Percentiles rank a stretch among this genome's conserved stretches.
Conservation (phyloP, 192 early-diverging fungal species). For the Entomortierella parvispora region DNA sequence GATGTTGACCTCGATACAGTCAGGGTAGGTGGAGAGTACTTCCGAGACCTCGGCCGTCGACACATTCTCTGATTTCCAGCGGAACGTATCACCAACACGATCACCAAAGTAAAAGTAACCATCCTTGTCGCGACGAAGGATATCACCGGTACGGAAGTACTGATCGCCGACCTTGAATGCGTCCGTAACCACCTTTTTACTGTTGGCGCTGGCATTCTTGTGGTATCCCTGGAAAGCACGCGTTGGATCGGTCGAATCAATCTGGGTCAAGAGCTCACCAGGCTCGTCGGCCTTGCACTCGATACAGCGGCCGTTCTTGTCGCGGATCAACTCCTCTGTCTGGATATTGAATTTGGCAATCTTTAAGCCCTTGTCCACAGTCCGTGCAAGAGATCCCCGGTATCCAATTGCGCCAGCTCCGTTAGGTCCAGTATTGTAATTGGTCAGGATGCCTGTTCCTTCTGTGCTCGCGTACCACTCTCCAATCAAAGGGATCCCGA, state of each 20-base stretch:
- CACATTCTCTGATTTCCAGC: slow-evolving; percentile 76
- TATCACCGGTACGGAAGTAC: slow-evolving; percentile 71
- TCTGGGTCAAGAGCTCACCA: slow-evolving; percentile 61
- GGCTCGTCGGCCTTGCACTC: slow-evolving; percentile 57
- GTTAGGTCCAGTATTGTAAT: slow-evolving; percentile 60
- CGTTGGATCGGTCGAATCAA: slow-evolving; percentile 37
- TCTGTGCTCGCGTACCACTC: slow-evolving; percentile 80
- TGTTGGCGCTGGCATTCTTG: slow-evolving; percentile 62
- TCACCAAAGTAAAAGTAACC: slow-evolving; percentile 75
- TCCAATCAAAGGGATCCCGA: slow-evolving; percentile 66
- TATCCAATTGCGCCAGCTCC: slow-evolving; percentile 74
- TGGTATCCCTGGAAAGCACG: slow-evolving; percentile 60
- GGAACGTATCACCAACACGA: slow-evolving; percentile 78
- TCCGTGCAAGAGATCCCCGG: slow-evolving; percentile 54
- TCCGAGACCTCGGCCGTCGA: slow-evolving; percentile 71
- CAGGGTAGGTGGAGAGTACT: slow-evolving; percentile 63
- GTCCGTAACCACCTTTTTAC: slow-evolving; percentile 63
- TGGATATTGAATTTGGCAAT: slow-evolving; percentile 68
- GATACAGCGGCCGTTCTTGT: slow-evolving; percentile 64
- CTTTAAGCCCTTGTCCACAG: slow-evolving; percentile 52
- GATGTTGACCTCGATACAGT: slow-evolving; percentile 70
- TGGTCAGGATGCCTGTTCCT: slow-evolving; percentile 60
- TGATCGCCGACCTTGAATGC: slow-evolving; percentile 73
- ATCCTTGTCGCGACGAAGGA: slow-evolving; percentile 62
- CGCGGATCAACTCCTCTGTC: slow-evolving; percentile 64